Base-by-base conservation (phyloP, 2,329 filamentous ascomycete species). In the Myriangium duriaei region DNA sequence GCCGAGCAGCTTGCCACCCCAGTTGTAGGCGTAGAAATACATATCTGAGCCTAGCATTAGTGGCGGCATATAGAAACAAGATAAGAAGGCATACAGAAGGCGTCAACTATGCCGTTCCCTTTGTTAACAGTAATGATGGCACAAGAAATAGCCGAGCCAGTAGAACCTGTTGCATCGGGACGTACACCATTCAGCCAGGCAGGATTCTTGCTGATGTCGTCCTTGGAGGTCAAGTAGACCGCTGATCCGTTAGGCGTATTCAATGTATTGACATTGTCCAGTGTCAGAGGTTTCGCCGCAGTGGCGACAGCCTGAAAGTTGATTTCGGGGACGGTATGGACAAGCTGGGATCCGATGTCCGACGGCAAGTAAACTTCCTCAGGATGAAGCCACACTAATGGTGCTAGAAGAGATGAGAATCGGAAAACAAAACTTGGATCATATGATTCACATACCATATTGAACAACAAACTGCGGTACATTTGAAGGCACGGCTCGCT, bases 1-100 rank as follows among this genome's bases (percentile, higher is more conserved):
- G 18, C 32, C 40, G 35, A 52, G 36, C 39, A 54, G 52, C 10
- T 32, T 14, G 18, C 71, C 69, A 11, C 71, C 72, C 46, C 64
- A 64, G 45, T 74, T 70, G 52, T 65, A 72, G 14, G 70, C 65
- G 48, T 72, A 74, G 47, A 76, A 77, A 49, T 74, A 76, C 33
- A 42, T 37, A 34, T 42, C 36, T 39, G 19, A 7, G 9, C n/a
- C 4, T 11, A n/a, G 30, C n/a, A 31, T 31, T 13, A 31, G 29
- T 12, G 26, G 3, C 9, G n/a, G 34, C 6, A 11, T 34, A 17
- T 15, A 3, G 3, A 3, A 29, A 2, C 4, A 11, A 14, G 7
- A 13, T 6, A 11, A 14, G 17, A 11, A 11, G 7, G 10, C 51
- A 76, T 72, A 54, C 76, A 78, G 49, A 76, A 79, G 0, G 65